Conservation (phyloP, 768 basidiomycete genomes). For the Rhizopogon roseolus region DNA sequence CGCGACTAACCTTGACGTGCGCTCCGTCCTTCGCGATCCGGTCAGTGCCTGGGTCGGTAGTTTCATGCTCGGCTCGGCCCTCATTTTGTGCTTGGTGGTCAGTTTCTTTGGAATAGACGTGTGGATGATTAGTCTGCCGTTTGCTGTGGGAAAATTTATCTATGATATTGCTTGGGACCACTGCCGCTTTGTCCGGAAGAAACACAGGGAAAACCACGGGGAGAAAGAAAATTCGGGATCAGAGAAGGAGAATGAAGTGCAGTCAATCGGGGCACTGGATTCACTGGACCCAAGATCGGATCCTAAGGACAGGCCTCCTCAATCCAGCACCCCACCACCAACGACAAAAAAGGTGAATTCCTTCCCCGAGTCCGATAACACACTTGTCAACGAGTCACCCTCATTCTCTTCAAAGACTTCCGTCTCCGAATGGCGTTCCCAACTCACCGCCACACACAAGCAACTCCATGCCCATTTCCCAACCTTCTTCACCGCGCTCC, state of each 20-base stretch:
- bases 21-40: constrained; percentile 67
- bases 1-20: constrained; percentile 39
- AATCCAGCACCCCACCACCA: background rate
- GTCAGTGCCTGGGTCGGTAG: constrained; percentile 72
- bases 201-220: constrained; percentile 14
- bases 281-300: background rate
- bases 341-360: background rate
- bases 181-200: constrained; percentile 34
- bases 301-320: background rate
- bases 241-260: background rate
- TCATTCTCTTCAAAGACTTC: background rate
- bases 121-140: constrained; percentile 82
- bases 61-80: constrained; percentile 56
- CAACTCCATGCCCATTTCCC: constrained; percentile 50
- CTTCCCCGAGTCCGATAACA: constrained; percentile 3
- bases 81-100: constrained; percentile 71
- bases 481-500: constrained; percentile 59
- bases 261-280: background rate
- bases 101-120: constrained; percentile 76
- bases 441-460: background rate
- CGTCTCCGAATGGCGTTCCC: background rate
- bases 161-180: constrained; percentile 63
- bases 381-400: background rate
- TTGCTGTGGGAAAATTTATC: constrained; percentile 65
- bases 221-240: background rate